Conservation (phyloP, 345 rosid genomes). For the Lepidium sativum region DNA sequence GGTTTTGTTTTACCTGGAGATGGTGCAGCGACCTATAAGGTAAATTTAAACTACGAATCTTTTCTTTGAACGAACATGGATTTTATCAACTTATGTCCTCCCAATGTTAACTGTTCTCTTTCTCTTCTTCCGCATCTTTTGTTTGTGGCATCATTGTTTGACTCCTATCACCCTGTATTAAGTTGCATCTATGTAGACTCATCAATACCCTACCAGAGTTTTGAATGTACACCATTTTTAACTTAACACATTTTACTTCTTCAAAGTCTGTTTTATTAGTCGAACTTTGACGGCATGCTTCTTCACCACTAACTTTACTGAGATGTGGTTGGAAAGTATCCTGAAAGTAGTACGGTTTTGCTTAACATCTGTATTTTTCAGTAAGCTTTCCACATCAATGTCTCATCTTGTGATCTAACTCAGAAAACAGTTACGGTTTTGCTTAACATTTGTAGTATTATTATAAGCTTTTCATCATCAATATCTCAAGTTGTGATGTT, state of each 20-base stretch:
- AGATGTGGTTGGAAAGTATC: neutral
- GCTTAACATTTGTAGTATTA: neutral
- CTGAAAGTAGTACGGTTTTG: neutral
- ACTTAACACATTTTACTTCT: neutral
- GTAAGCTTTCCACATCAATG: neutral
- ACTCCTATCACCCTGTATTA: neutral
- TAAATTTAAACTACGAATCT: constrained; percentile 10
- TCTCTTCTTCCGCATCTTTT: neutral
- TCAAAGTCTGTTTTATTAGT: neutral
- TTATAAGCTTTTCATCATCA: neutral
- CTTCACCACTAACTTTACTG: neutral
- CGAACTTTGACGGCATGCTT: neutral
- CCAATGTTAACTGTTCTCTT: neutral
- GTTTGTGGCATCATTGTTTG: neutral
- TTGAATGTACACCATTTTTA: neutral
- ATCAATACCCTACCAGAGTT: neutral
- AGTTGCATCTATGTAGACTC: neutral
- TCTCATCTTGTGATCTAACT: neutral
- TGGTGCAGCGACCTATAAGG: constrained; percentile 82
- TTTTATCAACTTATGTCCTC: neutral
- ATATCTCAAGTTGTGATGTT: neutral
- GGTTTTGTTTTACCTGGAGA: constrained; percentile 77
- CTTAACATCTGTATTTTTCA: neutral
- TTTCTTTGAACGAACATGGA: neutral
- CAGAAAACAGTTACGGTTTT: neutral